These are phyloP conservation scores for Elongisporangium undulatum DNA, from an alignment of 352 stramenopile genomes.

Conservation along the genomic window DNA sequence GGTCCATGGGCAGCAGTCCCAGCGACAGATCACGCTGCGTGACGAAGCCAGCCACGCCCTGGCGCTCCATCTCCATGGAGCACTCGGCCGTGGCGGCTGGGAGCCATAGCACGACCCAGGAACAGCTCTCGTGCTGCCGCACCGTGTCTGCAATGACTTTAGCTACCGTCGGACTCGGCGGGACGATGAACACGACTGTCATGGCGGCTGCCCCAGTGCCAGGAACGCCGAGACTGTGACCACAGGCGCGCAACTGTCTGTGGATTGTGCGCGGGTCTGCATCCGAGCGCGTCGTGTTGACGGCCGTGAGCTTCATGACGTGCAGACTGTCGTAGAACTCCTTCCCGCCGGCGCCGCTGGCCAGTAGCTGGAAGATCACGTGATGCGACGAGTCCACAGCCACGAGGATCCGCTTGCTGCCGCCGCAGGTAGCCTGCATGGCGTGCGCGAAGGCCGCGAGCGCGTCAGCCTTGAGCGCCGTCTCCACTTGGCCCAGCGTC, in stretches of 20 bases:
- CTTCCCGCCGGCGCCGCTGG: conserved; percentile 52
- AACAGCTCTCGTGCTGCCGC: conserved; percentile 22
- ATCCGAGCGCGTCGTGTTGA: conserved; percentile 19
- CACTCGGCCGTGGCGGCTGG: conserved; percentile 50
- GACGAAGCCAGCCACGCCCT: conserved; percentile 54
- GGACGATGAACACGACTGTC: conserved; percentile 49
- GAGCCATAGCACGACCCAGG: conserved; percentile 57
- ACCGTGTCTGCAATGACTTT: conserved; percentile 47
- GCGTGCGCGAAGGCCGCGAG: conserved; percentile 36
- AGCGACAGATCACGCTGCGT: conserved; percentile 48
- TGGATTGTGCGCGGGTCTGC: conserved; percentile 27
- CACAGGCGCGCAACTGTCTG: conserved; percentile 16
- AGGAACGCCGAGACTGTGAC: conserved; percentile 10
- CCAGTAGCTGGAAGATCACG: conserved; percentile 64
- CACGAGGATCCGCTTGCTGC: conserved; percentile 24
- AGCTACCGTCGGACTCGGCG: conserved; percentile 37
- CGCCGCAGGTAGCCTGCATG: conserved; percentile 13
- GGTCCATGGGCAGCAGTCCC: conserved; percentile 56
- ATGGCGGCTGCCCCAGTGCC: conserved; percentile 1
- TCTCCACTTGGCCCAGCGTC: conserved; percentile 15
- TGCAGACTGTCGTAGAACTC: conserved; percentile 58
- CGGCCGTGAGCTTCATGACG: conserved; percentile 41
- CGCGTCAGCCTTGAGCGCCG: conserved; percentile 47
- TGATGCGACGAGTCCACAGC: conserved; percentile 49
- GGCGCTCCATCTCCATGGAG: conserved; percentile 68